phyloP scores from a whole-genome alignment of 1,284 basidiomycete species.

The Papiliotrema nemorosa region DNA sequence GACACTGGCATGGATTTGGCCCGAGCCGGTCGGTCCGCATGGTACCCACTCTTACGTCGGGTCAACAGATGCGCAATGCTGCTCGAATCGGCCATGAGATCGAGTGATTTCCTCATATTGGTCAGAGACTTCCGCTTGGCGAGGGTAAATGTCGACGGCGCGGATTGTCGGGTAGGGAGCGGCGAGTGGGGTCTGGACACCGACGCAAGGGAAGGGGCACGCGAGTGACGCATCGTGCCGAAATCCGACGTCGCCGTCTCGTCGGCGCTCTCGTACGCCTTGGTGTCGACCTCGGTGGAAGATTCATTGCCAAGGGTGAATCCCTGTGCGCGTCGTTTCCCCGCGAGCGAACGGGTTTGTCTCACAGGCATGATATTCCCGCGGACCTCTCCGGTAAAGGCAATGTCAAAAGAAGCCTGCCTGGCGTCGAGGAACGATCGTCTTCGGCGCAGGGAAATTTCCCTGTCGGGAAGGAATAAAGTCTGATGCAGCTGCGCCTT shows the following conservation, averaged over 20 bases:
- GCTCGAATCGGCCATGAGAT: background rate
- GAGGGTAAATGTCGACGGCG: background rate
- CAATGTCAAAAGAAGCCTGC: slow-evolving; percentile 18
- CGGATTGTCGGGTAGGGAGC: too few relatives aligned
- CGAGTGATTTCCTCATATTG: background rate
- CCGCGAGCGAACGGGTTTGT: slow-evolving; percentile 13
- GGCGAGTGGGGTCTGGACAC: slow-evolving; percentile 2
- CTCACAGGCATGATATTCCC: slow-evolving; percentile 28
- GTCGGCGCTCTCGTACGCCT: slow-evolving; percentile 6
- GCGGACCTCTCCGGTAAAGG: slow-evolving; percentile 27
- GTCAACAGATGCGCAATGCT: background rate
- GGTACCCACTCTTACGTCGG: background rate
- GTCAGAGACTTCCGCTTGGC: background rate
- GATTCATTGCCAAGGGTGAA: slow-evolving; percentile 5
- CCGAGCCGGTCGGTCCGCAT: background rate
- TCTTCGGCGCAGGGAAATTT: slow-evolving; percentile 29
- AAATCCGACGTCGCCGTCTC: slow-evolving; percentile 27
- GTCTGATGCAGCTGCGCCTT: slow-evolving; percentile 33
- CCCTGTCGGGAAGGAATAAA: slow-evolving; percentile 23
- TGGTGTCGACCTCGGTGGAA: slow-evolving; percentile 9
- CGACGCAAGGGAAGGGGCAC: background rate
- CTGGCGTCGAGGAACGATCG: slow-evolving; percentile 33
- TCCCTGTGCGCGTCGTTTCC: background rate
- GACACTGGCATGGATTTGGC: background rate
- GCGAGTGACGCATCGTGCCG: slow-evolving; percentile 15